Evolutionary conservation across 768 basidiomycete species (phyloP), one percentile per base, ranked within the genome.

Genomic region (Trametes cinnabarina): DNA sequence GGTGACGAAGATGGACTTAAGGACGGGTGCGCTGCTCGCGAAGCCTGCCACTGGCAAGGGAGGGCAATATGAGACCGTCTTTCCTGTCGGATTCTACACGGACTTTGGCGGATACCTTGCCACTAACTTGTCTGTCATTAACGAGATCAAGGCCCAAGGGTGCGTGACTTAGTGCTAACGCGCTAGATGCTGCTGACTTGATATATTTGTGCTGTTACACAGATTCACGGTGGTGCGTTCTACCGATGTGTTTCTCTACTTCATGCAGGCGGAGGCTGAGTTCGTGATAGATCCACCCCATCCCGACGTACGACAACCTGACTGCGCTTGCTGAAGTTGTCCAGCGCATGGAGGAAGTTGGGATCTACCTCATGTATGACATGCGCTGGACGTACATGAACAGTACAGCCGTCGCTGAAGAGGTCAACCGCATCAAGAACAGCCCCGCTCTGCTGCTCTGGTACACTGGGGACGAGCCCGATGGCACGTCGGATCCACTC

Each of bases 71-170:
- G 65, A 75, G 58, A 71, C 79, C 0, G 69, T 86, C 12, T 69
- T 92, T 55, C 88, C 91, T 0, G 79, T 89, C 43, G 90, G 90
- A 0, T 92, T 88, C 69, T 92, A 90, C 63, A 83, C 88, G 0
- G 69, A 76, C 5, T 86, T 87, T 46, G 81, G 78, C 39, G 68
- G 69, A 15, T 84, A 83, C 57, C 72, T 90, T 15, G 77, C 73
- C 2, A 66, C 72, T 7, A 83, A 90, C 66, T 64, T 81, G 42
- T 67, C 83, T 1, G 68, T 79, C 5, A 74, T 88, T 41, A 73
- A 84, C 52, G 76, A 78, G 49, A 75, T 90, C 41, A 83, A 82
- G 74, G 58, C 77, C 70, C 76, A 84, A 73, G 88, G 86, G 81
- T 73, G 17, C 5, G 41, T 23, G 70, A 26, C 23, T 7, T 1